phyloP scores from a whole-genome alignment of 805 yeast genomes.

The Lipomyces anomalus region DNA sequence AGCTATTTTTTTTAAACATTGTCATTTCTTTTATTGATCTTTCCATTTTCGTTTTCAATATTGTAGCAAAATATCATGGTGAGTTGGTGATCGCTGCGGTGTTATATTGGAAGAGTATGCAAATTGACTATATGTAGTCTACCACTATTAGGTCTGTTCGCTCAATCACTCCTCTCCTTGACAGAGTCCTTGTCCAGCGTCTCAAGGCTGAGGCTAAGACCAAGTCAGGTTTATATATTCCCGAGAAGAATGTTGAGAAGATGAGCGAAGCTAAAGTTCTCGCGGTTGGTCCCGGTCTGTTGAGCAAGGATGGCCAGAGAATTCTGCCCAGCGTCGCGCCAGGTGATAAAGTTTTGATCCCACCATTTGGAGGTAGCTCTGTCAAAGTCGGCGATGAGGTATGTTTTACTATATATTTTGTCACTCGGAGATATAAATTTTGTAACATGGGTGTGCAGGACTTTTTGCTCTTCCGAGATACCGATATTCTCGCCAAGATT shows the following conservation, averaged over 20 bases:
- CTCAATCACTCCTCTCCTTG: constrained; percentile 85
- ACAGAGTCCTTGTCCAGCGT: constrained; percentile 95
- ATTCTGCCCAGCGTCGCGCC: constrained; percentile 70
- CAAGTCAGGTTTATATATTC: constrained; percentile 86
- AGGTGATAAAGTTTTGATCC: constrained; percentile 93
- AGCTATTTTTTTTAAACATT: no score
- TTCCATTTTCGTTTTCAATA: no score
- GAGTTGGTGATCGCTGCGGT: no score
- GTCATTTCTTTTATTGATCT: no score
- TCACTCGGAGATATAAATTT: no score
- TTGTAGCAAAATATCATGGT: no score
- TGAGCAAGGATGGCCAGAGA: constrained; percentile 67
- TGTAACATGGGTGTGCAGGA: constrained; percentile 28
- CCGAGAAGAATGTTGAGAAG: constrained; percentile 94
- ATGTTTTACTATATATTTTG: no score
- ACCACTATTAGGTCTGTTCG: constrained; percentile 69
- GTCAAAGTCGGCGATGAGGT: constrained; percentile 82
- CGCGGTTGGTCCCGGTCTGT: constrained; percentile 92
- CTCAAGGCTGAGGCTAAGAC: constrained; percentile 86
- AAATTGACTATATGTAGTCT: no score
- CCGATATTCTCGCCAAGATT: constrained; percentile 91
- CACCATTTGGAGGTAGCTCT: constrained; percentile 87
- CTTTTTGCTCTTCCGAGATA: constrained; percentile 74
- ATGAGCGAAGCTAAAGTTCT: constrained; percentile 86
- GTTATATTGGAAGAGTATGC: no score